Evolutionary conservation across 2,329 filamentous ascomycete species (phyloP).

Genomic region (Berkeleyomyces basicola): DNA sequence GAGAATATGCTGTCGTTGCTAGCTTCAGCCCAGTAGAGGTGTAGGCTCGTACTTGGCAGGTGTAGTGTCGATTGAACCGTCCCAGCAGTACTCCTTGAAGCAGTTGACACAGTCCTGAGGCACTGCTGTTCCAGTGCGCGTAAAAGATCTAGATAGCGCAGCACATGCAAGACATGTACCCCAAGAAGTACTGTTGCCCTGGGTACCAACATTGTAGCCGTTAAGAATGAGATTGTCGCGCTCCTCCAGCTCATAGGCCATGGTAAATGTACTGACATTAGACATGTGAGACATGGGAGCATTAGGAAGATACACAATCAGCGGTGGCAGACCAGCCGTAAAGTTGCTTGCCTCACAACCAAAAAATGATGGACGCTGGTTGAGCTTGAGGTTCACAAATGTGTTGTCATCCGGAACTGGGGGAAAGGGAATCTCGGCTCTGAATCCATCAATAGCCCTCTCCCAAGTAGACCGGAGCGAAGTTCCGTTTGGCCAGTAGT

Average conservation of each 20-base stretch:
- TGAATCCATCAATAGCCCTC: conserved; percentile 30
- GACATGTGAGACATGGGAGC: conserved; percentile 58
- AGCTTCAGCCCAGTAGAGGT: too few species aligned
- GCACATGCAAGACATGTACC: conserved; percentile 76
- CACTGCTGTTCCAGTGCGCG: conserved; percentile 50
- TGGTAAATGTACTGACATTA: conserved; percentile 66
- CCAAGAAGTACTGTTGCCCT: conserved; percentile 55
- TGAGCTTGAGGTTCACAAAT: conserved; percentile 41
- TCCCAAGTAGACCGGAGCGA: conserved; percentile 41
- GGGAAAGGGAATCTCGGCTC: conserved; percentile 41
- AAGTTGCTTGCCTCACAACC: conserved; percentile 43
- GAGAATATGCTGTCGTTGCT: too few species aligned
- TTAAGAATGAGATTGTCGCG: conserved; percentile 74
- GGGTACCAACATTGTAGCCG: conserved; percentile 68
- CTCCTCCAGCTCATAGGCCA: conserved; percentile 43
- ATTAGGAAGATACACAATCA: conserved; percentile 81
- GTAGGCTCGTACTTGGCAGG: not conserved
- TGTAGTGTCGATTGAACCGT: conserved; percentile 41
- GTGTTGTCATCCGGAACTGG: conserved; percentile 36
- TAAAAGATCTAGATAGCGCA: conserved; percentile 58
- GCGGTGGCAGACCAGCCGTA: conserved; percentile 37
- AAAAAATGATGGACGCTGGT: conserved; percentile 45
- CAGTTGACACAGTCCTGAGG: conserved; percentile 60
- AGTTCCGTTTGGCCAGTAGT: conserved; percentile 43
- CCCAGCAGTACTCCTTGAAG: conserved; percentile 80